Evolutionary conservation across 129 eudicot species (phyloP).

Genomic region (Scalesia atractyloides): DNA sequence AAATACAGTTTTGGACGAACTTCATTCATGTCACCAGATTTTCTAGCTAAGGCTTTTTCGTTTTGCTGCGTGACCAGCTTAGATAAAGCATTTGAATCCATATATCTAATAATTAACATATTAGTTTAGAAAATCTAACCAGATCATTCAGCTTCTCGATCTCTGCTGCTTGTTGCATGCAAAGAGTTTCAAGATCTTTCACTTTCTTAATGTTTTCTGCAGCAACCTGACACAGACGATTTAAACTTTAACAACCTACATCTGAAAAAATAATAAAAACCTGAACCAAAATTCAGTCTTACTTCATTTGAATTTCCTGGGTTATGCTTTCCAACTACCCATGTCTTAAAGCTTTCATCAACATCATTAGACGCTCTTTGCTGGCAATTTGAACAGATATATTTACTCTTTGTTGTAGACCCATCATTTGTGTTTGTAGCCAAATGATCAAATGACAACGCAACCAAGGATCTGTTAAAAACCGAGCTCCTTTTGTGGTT

Average conservation of each 20-base stretch:
- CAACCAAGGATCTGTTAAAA: constrained; percentile 55
- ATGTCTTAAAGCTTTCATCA: constrained; percentile 52
- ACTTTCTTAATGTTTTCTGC: constrained; percentile 47
- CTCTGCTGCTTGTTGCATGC: constrained; percentile 75
- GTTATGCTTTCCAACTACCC: constrained; percentile 41
- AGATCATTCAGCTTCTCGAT: constrained; percentile 68
- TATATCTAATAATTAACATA: background rate
- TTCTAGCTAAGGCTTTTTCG: no score
- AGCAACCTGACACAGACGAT: constrained; percentile 37
- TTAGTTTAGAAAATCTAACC: constrained; percentile 39
- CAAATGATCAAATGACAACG: constrained; percentile 87
- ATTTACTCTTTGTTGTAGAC: constrained; percentile 35
- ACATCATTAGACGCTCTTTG: constrained; percentile 47
- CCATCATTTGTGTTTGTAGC: constrained; percentile 67
- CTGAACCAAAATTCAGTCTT: background rate
- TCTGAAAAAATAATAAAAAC: background rate
- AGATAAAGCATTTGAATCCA: background rate
- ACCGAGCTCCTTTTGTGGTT: constrained; percentile 66
- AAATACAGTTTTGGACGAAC: no score
- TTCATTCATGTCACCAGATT: no score
- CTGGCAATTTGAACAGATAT: constrained; percentile 61
- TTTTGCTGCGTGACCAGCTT: background rate
- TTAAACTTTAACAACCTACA: background rate
- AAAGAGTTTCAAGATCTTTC: constrained; percentile 63
- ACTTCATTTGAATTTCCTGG: constrained; percentile 35